Conservation (phyloP, 2,329 filamentous ascomycete species). For the Diaporthe australafricana region DNA sequence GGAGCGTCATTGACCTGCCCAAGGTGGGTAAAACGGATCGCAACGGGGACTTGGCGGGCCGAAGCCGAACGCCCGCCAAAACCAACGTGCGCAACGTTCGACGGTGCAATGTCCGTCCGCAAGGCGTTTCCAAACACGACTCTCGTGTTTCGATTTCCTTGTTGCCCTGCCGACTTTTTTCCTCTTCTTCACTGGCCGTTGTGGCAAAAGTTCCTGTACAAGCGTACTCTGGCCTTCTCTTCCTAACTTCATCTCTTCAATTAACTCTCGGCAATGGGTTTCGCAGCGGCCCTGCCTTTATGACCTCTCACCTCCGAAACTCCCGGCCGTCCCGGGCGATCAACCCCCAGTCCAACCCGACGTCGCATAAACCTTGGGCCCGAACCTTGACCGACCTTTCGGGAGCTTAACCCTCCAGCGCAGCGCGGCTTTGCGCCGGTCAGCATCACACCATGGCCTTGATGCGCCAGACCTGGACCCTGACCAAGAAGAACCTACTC, state of each 20-base stretch:
- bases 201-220: neutral
- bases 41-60: slow-evolving; percentile 13
- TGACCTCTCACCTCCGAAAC: slow-evolving; percentile 5
- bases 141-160: slow-evolving; percentile 13
- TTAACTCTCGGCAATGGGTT: neutral
- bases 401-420: slow-evolving; percentile 15
- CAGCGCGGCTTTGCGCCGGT: neutral
- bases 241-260: neutral
- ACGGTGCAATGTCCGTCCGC: slow-evolving; percentile 28
- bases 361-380: slow-evolving; percentile 14
- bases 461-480: slow-evolving; percentile 68
- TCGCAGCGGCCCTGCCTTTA: neutral
- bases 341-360: neutral
- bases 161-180: neutral
- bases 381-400: slow-evolving; percentile 24
- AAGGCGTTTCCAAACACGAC: slow-evolving; percentile 22
- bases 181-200: neutral
- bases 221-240: neutral
- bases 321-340: slow-evolving; percentile 10
- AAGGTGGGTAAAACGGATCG: neutral
- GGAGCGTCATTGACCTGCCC: slow-evolving; percentile 18
- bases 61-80: slow-evolving; percentile 17
- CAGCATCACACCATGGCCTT: slow-evolving; percentile 57
- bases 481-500: slow-evolving; percentile 72
- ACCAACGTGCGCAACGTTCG: slow-evolving; percentile 25